Base-by-base conservation (phyloP, 2,329 filamentous ascomycete genomes). In the Knufia petricola region DNA sequence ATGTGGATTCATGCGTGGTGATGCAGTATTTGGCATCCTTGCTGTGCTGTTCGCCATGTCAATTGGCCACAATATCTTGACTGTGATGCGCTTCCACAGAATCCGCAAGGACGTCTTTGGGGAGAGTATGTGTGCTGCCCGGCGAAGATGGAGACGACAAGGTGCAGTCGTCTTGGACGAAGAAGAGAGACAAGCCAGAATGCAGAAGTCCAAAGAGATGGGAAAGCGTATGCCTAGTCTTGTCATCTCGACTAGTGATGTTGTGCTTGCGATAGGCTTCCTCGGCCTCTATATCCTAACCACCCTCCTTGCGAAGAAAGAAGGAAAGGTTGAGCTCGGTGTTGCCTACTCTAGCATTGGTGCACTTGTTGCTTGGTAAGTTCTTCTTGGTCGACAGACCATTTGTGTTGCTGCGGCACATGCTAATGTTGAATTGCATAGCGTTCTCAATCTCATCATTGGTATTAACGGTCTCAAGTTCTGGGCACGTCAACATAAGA, bases 301-400 rank as follows among this genome's bases (percentile, higher is more conserved):
- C 17, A 38, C 44, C n/a, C 17, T 47, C 19, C 26, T 47, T 6
- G 44, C 44, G 13, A 38, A 47, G 32, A 38, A 39, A 34, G 32
- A 38, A 23, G 32, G 34, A 15, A 47, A 47, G 17, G 34, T 47
- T 21, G 44, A 47, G 44, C 44, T 47, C 28, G 34, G 32, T 9
- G 44, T 47, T 17, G 44, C 31, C 10, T 47, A 47, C 13, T 31
- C 44, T 17, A 47, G 44, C 15, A 47, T 47, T 39, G 44, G 44
- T 26, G 44, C 44, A 20, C 32, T 47, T n/a, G 44, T 47, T 28
- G 44, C 44, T 47, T 37, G 44, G 44, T 47, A 28, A 47, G 44
- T 47, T 3, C 9, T 28, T 19, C 28, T 20, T n/a, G 6, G 19
- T n/a, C 3, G 26, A 43, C 17, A 43, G 7, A 40, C 4, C 15